Conservation (phyloP, 192 early-diverging fungal species). For the Martensiomyces pterosporus region DNA sequence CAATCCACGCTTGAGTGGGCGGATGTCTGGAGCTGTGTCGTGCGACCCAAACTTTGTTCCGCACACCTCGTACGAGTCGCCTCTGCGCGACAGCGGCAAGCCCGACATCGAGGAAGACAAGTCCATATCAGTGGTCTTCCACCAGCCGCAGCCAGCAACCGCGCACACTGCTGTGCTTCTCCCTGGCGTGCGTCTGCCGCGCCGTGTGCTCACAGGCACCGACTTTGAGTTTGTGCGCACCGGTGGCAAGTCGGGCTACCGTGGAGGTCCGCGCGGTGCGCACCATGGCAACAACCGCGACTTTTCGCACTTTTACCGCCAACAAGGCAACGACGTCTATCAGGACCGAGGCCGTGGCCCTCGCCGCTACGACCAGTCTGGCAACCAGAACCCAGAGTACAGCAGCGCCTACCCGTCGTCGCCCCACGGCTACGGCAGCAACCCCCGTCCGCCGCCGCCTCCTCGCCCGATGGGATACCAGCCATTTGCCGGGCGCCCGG, state of each 20-base stretch:
- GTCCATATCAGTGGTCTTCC: constrained; percentile 54
- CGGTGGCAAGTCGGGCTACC: constrained; percentile 27
- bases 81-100: constrained; percentile 51
- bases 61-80: constrained; percentile 54
- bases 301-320: constrained; percentile 39
- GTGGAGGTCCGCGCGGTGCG: constrained; percentile 19
- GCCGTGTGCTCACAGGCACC: constrained; percentile 13
- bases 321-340: constrained; percentile 48
- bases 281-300: constrained; percentile 39
- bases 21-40: constrained; percentile 56
- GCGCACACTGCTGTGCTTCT: constrained; percentile 29
- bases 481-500: constrained; percentile 27
- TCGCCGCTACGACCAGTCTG: constrained; percentile 41
- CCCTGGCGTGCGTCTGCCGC: constrained; percentile 35
- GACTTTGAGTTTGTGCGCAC: constrained; percentile 45
- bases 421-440: constrained; percentile 1
- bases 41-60: constrained; percentile 60
- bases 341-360: constrained; percentile 42
- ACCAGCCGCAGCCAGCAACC: constrained; percentile 34
- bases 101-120: constrained; percentile 60
- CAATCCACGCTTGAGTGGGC: constrained; percentile 54
- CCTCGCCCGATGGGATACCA: constrained; percentile 28
- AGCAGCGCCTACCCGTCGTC: constrained; percentile 1
- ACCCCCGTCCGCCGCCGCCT: constrained; percentile 13
- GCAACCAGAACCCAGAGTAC: constrained; percentile 36